Percentiles rank a stretch among this genome's conserved stretches.
These are phyloP conservation scores for Cephaloascus fragrans DNA, from an alignment of 805 yeast genomes.

Conservation along the genomic window DNA sequence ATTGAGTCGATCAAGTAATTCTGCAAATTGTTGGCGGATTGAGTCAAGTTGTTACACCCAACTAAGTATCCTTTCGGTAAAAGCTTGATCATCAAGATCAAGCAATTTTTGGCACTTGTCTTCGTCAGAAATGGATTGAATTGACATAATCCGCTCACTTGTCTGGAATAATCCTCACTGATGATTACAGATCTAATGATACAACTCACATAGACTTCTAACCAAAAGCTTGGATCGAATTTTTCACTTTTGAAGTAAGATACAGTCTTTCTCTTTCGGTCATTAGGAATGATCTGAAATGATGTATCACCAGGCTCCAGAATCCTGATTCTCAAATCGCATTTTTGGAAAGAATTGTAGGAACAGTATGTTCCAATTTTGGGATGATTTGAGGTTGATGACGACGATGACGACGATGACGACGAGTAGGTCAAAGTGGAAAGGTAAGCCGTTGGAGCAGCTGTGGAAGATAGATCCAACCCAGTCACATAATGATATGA, in stretches of 20 bases:
- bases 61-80: slow-evolving; percentile 36
- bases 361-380: slow-evolving; percentile 47
- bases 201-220: slow-evolving; percentile 49
- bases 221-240: slow-evolving; percentile 31
- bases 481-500: slow-evolving; percentile 48
- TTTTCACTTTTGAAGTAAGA: neutral
- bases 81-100: slow-evolving; percentile 27
- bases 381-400: slow-evolving; percentile 16
- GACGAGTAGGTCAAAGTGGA: slow-evolving; percentile 28
- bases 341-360: slow-evolving; percentile 63
- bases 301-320: slow-evolving; percentile 23
- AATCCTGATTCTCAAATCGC: slow-evolving; percentile 65
- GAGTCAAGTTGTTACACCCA: slow-evolving; percentile 18
- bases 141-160: slow-evolving; percentile 49
- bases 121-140: slow-evolving; percentile 29
- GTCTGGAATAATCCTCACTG: slow-evolving; percentile 43
- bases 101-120: slow-evolving; percentile 22
- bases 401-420: slow-evolving; percentile 1
- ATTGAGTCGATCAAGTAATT: slow-evolving; percentile 48
- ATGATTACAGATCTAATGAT: slow-evolving; percentile 45
- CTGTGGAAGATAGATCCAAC: slow-evolving; percentile 39
- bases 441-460: slow-evolving; percentile 47
- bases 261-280: neutral
- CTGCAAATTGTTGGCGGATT: slow-evolving; percentile 19
- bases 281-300: slow-evolving; percentile 12